These are phyloP conservation scores for Tubosaeta sp. DNA, from an alignment of 768 basidiomycete genomes.

Conservation along the genomic window DNA sequence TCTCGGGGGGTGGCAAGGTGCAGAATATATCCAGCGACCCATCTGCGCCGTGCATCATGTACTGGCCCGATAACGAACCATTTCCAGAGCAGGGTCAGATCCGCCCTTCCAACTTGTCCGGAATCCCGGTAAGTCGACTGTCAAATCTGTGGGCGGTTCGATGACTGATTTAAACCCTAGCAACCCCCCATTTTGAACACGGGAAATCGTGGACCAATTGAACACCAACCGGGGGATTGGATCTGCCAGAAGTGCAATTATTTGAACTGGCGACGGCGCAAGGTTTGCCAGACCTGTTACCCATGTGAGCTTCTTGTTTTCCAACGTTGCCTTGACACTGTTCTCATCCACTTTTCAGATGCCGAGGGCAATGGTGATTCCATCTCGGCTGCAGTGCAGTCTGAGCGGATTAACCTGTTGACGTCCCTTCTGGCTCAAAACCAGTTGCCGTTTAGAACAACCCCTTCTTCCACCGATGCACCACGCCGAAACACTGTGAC, in stretches of 20 bases:
- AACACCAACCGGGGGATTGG: slow-evolving; percentile 83
- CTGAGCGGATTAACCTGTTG: slow-evolving; percentile 76
- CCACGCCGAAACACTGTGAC: slow-evolving; percentile 44
- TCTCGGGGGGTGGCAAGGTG: slow-evolving; percentile 72
- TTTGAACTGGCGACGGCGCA: slow-evolving; percentile 81
- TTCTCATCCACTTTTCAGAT: slow-evolving; percentile 39
- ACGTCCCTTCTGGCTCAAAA: slow-evolving; percentile 68
- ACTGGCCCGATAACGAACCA: slow-evolving; percentile 88
- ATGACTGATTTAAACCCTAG: slow-evolving; percentile 30
- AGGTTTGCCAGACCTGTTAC: slow-evolving; percentile 86
- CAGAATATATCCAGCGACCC: slow-evolving; percentile 77
- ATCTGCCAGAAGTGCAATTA: slow-evolving; percentile 83
- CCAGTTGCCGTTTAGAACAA: slow-evolving; percentile 30
- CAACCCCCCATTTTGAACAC: slow-evolving; percentile 88
- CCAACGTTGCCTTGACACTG: slow-evolving; percentile 4
- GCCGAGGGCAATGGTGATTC: slow-evolving; percentile 88
- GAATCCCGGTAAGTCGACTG: slow-evolving; percentile 44
- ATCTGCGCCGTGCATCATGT: slow-evolving; percentile 72
- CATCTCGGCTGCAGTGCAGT: slow-evolving; percentile 79
- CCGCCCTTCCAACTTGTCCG: slow-evolving; percentile 52
- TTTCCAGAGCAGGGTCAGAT: slow-evolving; percentile 79
- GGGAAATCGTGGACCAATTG: slow-evolving; percentile 83
- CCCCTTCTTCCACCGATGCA: slow-evolving; percentile 14
- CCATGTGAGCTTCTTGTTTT: slow-evolving; percentile 54
- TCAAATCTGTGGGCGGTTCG: neutral